Conservation (phyloP, 2,329 filamentous ascomycete genomes). For the Uncinocarpus reesii region DNA sequence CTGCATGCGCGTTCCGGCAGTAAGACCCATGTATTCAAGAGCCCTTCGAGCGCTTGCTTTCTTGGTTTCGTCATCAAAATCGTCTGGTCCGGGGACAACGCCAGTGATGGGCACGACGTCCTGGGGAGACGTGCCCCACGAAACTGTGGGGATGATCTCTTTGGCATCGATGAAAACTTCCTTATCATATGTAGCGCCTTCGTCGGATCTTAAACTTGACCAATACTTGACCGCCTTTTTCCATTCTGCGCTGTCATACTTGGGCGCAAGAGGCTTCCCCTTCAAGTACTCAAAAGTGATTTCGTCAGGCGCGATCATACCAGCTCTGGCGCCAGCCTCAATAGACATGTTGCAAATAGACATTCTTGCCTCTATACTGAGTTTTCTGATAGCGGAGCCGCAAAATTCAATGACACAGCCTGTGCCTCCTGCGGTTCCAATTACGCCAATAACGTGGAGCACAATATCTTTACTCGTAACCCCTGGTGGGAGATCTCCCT, state of each 20-base stretch:
- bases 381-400: constrained; percentile 75
- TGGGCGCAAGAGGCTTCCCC: constrained; percentile 77
- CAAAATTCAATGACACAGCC: constrained; percentile 96
- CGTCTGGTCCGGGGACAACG: constrained; percentile 78
- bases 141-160: constrained; percentile 86
- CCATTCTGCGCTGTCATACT: constrained; percentile 77
- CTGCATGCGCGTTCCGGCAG: constrained; percentile 75
- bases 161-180: constrained; percentile 84
- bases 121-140: constrained; percentile 95
- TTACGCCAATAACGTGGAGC: constrained; percentile 81
- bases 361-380: constrained; percentile 97
- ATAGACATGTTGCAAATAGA: constrained; percentile 99
- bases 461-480: constrained; percentile 96
- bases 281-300: constrained; percentile 92
- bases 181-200: constrained; percentile 79
- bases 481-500: constrained; percentile 78
- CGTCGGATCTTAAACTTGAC: constrained; percentile 73
- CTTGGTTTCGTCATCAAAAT: constrained; percentile 69
- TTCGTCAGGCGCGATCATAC: constrained; percentile 94
- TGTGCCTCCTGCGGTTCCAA: constrained; percentile 90
- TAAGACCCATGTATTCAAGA: constrained; percentile 93
- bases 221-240: constrained; percentile 80
- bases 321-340: constrained; percentile 86
- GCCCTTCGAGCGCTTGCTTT: constrained; percentile 69
- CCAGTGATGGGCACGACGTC: constrained; percentile 93